Conservation (phyloP, 805 yeast species). For the Deakozyma indianensis region DNA sequence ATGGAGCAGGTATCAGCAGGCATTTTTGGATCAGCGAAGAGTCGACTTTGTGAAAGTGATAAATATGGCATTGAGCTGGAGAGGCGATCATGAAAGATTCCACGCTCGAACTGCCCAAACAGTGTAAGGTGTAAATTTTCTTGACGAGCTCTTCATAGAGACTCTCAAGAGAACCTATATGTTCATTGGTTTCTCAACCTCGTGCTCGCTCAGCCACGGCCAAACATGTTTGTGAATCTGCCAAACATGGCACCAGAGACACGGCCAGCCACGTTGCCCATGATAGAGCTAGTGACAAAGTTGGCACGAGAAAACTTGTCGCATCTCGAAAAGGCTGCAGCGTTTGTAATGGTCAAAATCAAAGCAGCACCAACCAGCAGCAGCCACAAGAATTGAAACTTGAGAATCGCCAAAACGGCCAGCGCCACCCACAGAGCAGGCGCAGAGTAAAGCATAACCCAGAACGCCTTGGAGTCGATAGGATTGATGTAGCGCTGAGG, state of each 20-base stretch:
- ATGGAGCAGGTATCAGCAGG: no score
- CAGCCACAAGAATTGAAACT: conserved; percentile 52
- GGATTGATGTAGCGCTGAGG: conserved; percentile 58
- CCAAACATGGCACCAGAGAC: conserved; percentile 9
- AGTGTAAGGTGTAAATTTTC: no score
- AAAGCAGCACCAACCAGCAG: conserved; percentile 41
- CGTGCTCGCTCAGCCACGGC: neutral
- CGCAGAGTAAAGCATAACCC: conserved; percentile 62
- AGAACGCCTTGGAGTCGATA: conserved; percentile 78
- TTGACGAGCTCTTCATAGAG: no score
- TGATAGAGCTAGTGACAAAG: conserved; percentile 38
- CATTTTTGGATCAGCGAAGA: no score
- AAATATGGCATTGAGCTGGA: no score
- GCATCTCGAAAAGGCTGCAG: conserved; percentile 82
- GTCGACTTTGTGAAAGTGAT: no score
- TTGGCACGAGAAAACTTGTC: conserved; percentile 85
- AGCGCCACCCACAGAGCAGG: conserved; percentile 67
- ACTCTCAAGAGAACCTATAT: no score
- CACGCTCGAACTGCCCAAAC: no score
- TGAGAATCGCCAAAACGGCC: conserved; percentile 64
- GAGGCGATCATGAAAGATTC: no score
- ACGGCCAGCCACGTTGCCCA: conserved; percentile 19
- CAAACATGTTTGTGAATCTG: neutral
- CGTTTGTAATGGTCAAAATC: conserved; percentile 62
- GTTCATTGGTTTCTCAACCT: no score